phyloP scores from a whole-genome alignment of 2,329 filamentous ascomycete species.

The Ambrosiella beaveri region DNA sequence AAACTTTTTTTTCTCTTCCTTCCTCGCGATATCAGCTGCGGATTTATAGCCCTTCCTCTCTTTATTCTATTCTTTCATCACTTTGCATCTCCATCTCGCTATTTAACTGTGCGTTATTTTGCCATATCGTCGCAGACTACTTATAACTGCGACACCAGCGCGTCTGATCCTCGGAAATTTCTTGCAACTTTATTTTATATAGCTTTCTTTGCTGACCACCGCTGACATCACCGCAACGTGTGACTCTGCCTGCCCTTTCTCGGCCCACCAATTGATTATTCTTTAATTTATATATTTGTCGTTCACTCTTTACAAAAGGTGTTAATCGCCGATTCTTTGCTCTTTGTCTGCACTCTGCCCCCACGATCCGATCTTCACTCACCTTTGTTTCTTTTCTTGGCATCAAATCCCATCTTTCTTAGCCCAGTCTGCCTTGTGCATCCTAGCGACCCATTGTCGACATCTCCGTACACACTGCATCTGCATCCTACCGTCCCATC shows the following conservation, averaged over 20 bases:
- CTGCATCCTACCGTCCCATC: not conserved
- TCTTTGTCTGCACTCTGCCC: not conserved
- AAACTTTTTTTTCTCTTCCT: not conserved
- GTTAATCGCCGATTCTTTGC: not conserved
- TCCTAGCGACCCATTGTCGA: not conserved
- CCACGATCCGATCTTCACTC: not conserved
- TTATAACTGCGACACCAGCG: no score
- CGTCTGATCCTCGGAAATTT: no score
- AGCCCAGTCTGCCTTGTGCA: not conserved
- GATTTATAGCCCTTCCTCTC: not conserved
- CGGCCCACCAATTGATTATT: not conserved
- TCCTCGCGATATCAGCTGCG: not conserved
- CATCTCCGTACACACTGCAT: not conserved
- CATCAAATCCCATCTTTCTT: not conserved
- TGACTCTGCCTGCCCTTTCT: not conserved
- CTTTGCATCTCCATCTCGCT: no score
- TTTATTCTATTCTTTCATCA: not conserved
- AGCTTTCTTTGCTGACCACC: not conserved
- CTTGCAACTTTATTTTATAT: no score
- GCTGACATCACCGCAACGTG: conserved; percentile 4
- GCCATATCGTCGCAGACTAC: no score
- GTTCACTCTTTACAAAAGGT: not conserved
- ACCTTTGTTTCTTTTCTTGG: not conserved
- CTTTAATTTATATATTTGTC: not conserved
- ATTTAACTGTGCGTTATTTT: no score